Conservation (phyloP, 2,329 filamentous ascomycete species). For the Epichloe aotearoae region DNA sequence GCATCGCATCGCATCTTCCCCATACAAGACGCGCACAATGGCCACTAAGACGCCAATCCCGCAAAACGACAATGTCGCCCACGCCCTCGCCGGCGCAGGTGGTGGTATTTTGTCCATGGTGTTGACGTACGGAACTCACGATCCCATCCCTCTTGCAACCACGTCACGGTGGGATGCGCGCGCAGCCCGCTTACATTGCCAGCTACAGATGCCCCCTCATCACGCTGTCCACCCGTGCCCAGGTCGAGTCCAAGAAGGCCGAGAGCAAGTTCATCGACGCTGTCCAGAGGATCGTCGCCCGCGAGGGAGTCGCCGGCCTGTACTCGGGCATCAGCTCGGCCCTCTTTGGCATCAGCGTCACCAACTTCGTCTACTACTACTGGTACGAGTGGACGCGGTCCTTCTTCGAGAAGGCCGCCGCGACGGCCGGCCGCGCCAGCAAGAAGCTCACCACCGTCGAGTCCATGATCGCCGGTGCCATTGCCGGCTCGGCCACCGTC, state of each 20-base stretch:
- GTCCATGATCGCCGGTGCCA: conserved; percentile 86
- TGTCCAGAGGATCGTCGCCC: conserved; percentile 73
- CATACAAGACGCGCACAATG: conserved; percentile 11
- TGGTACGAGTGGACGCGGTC: conserved; percentile 97
- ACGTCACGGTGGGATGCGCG: neutral
- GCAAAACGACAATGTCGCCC: conserved; percentile 92
- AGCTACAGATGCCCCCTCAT: conserved; percentile 74
- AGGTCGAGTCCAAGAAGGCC: conserved; percentile 92
- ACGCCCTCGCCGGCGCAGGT: conserved; percentile 84
- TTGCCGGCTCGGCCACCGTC: conserved; percentile 89
- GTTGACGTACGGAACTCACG: conserved; percentile 55
- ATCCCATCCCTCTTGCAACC: neutral
- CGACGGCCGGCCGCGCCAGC: conserved; percentile 56
- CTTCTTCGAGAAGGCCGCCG: conserved; percentile 69
- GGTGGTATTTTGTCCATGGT: conserved; percentile 93
- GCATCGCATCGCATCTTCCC: neutral
- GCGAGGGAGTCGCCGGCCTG: conserved; percentile 78
- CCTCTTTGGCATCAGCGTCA: conserved; percentile 93
- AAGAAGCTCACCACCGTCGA: conserved; percentile 83
- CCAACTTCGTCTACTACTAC: conserved; percentile 99
- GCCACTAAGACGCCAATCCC: conserved; percentile 52
- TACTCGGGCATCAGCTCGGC: conserved; percentile 91
- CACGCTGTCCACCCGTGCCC: conserved; percentile 90
- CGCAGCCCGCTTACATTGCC: neutral
- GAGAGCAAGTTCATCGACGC: conserved; percentile 75